phyloP scores from a whole-genome alignment of 2,329 filamentous ascomycete genomes.

The Delphinella strobiligena region DNA sequence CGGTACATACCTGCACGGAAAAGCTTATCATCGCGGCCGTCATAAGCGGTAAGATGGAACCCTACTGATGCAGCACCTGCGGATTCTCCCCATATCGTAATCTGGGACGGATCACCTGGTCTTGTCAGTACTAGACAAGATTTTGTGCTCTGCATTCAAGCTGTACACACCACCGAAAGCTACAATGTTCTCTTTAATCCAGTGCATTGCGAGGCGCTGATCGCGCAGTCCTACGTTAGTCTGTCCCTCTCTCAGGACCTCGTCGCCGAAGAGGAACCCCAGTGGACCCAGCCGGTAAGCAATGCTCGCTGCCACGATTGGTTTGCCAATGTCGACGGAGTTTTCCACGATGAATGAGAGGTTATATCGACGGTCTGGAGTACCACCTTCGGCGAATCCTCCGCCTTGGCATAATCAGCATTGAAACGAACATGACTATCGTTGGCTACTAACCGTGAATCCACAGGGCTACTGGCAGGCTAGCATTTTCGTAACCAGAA shows the following conservation, averaged over 20 bases:
- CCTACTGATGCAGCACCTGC: conserved; percentile 34
- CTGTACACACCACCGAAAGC: conserved; percentile 21
- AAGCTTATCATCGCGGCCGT: conserved; percentile 34
- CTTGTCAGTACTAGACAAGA: neutral
- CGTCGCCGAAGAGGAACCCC: conserved; percentile 53
- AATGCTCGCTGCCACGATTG: conserved; percentile 47
- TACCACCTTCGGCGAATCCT: conserved; percentile 39
- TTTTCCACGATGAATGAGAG: conserved; percentile 46
- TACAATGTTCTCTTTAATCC: conserved; percentile 31
- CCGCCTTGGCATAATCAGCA: conserved; percentile 27
- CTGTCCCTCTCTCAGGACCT: conserved; percentile 41
- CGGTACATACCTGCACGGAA: too few relatives aligned
- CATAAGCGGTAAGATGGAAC: conserved; percentile 34
- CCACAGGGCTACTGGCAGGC: conserved; percentile 48
- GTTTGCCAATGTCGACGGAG: conserved; percentile 28
- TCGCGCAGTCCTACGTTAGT: conserved; percentile 36
- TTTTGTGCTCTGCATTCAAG: too few relatives aligned
- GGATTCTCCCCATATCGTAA: conserved; percentile 33
- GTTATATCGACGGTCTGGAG: conserved; percentile 48
- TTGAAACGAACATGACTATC: conserved; percentile 31
- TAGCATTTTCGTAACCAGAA: conserved; percentile 28
- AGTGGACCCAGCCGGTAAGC: conserved; percentile 55
- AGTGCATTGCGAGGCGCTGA: conserved; percentile 33
- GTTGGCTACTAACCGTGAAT: conserved; percentile 33
- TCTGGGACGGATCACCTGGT: conserved; percentile 24